Conservation (phyloP, 2,329 filamentous ascomycete species). For the Ophiocordyceps unilateralis region DNA sequence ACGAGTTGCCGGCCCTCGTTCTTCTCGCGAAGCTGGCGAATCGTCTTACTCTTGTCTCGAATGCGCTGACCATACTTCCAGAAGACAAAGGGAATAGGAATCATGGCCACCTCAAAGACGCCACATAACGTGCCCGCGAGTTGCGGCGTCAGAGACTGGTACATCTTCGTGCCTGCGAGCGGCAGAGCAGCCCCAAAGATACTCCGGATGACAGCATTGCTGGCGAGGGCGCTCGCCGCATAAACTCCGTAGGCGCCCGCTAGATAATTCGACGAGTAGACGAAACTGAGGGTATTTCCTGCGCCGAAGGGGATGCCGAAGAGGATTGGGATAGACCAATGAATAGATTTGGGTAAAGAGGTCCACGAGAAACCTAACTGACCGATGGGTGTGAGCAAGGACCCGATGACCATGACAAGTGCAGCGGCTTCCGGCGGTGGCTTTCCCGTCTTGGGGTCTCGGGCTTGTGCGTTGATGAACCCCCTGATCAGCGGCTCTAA, state of each 20-base stretch:
- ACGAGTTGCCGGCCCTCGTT: too few relatives aligned
- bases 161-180: constrained; percentile 58
- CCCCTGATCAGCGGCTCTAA: constrained; percentile 56
- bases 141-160: constrained; percentile 48
- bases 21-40: too few relatives aligned
- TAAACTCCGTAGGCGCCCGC: constrained; percentile 68
- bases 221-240: constrained; percentile 62
- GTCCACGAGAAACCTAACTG: constrained; percentile 86
- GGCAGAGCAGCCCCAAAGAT: constrained; percentile 64
- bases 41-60: too few relatives aligned
- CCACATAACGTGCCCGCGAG: constrained; percentile 54
- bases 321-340: constrained; percentile 65
- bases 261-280: constrained; percentile 68
- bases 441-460: constrained; percentile 58
- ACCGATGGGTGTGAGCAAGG: constrained; percentile 56
- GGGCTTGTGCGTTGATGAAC: constrained; percentile 60
- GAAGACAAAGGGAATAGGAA: too few relatives aligned
- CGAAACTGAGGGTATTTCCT: constrained; percentile 64
- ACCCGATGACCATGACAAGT: constrained; percentile 60
- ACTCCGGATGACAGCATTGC: constrained; percentile 59
- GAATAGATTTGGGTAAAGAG: constrained; percentile 56
- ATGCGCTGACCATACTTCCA: too few relatives aligned
- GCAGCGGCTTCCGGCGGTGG: constrained; percentile 67
- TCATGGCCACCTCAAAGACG: too few relatives aligned
- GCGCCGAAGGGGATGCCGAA: constrained; percentile 66